Percentiles rank a stretch among this genome's conserved stretches.
phyloP scores from a whole-genome alignment of 306 rosid species.

The Biancaea sappan region DNA sequence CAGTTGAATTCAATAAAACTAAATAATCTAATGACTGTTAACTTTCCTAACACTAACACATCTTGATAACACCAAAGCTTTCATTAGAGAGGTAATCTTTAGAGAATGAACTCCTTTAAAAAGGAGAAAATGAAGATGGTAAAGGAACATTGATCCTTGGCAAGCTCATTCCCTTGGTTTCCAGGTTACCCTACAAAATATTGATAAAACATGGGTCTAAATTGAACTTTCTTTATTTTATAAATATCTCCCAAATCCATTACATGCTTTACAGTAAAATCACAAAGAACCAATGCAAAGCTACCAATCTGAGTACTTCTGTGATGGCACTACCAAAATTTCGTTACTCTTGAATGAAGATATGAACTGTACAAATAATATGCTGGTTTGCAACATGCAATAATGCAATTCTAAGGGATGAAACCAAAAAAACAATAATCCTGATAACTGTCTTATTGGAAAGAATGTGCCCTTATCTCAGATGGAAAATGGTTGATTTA shows the following conservation, averaged over 20 bases:
- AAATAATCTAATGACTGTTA: neutral
- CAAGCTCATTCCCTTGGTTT: neutral
- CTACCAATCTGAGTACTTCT: slow-evolving; percentile 49
- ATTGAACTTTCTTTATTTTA: slow-evolving; percentile 43
- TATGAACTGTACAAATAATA: slow-evolving; percentile 95
- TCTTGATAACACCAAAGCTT: neutral
- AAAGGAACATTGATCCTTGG: neutral
- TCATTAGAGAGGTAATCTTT: too few species aligned
- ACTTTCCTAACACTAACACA: neutral
- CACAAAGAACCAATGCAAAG: slow-evolving; percentile 43
- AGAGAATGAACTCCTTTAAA: neutral
- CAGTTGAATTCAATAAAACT: too few species aligned
- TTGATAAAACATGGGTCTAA: slow-evolving; percentile 27
- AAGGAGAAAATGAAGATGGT: neutral
- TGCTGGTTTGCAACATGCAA: slow-evolving; percentile 68
- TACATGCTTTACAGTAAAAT: slow-evolving; percentile 55
- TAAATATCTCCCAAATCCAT: slow-evolving; percentile 57
- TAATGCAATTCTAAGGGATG: slow-evolving; percentile 62
- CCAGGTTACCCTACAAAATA: neutral
- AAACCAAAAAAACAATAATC: slow-evolving; percentile 45
- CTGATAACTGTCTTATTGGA: slow-evolving; percentile 63
- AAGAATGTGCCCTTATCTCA: slow-evolving; percentile 66
- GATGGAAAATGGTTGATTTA: slow-evolving; percentile 41
- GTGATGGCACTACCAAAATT: slow-evolving; percentile 81
- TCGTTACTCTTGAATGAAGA: slow-evolving; percentile 97